These are phyloP conservation scores for Lindgomyces ingoldianus DNA, from an alignment of 495 filamentous ascomycete species.

Conservation along the genomic window DNA sequence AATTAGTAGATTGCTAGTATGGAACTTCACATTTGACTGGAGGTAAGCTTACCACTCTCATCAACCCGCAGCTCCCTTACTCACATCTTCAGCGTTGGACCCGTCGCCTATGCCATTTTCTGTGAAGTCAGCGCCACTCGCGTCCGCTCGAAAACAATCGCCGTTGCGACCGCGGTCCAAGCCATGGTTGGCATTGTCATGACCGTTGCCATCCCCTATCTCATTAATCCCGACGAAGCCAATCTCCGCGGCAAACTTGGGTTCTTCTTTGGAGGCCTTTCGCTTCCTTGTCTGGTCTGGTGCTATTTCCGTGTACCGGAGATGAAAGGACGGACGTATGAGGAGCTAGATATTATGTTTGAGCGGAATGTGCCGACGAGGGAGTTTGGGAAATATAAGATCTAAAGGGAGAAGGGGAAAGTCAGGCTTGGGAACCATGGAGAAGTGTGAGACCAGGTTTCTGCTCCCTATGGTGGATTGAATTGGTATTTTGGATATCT, in stretches of 20 bases:
- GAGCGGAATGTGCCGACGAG: constrained; percentile 51
- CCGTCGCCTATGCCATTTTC: constrained; percentile 63
- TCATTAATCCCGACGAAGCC: constrained; percentile 66
- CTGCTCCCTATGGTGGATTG: too few species aligned
- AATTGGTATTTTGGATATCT: too few species aligned
- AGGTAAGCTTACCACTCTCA: constrained; percentile 8
- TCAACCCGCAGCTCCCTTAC: not conserved
- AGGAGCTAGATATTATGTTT: constrained; percentile 62
- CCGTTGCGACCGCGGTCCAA: constrained; percentile 62
- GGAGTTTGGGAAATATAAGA: constrained; percentile 47
- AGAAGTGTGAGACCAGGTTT: too few species aligned
- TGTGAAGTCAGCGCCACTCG: constrained; percentile 60
- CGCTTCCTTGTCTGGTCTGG: constrained; percentile 45
- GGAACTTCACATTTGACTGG: constrained; percentile 52
- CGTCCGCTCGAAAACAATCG: constrained; percentile 64
- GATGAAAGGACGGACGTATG: constrained; percentile 49
- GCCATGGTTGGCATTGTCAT: constrained; percentile 60
- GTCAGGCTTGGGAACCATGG: too few species aligned
- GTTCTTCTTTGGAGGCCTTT: constrained; percentile 66
- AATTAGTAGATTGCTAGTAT: constrained; percentile 50
- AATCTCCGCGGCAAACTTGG: constrained; percentile 67
- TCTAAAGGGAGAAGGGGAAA: too few species aligned
- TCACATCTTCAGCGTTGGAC: constrained; percentile 59
- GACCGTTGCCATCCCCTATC: constrained; percentile 62
- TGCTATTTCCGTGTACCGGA: constrained; percentile 59